Evolutionary conservation across 192 early-diverging fungal genomes (phyloP).

Genomic region (Backusella westeae): DNA sequence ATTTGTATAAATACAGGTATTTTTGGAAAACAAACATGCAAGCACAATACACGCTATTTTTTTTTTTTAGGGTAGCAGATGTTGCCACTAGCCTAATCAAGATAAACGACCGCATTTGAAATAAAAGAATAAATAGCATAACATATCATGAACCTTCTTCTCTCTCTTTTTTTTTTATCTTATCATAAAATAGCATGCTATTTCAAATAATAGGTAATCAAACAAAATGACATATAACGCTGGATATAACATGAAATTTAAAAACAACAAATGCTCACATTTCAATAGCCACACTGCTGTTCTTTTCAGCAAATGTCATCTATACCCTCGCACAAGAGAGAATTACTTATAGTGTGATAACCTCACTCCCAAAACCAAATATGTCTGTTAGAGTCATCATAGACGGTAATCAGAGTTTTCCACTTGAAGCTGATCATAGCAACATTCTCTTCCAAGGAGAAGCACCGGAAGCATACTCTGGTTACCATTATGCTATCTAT

Average conservation of each 20-base stretch:
- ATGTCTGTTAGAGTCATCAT: slow-evolving; percentile 1
- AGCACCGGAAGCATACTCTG: not conserved
- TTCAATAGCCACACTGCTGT: not conserved
- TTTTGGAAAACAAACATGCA: no score
- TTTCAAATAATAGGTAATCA: not conserved
- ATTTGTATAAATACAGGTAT: no score
- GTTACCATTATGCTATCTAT: not conserved
- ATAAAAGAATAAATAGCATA: no score
- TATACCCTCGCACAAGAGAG: not conserved
- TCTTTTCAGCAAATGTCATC: not conserved
- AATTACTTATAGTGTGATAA: not conserved
- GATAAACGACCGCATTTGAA: no score
- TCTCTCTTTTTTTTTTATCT: no score
- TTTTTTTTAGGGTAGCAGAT: no score
- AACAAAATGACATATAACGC: not conserved
- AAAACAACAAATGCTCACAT: not conserved
- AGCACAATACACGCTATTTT: no score
- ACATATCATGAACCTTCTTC: no score
- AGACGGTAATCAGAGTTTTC: not conserved
- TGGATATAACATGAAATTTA: not conserved
- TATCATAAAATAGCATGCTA: no score
- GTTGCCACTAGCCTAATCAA: no score
- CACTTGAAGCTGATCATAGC: not conserved
- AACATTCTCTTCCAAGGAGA: slow-evolving; percentile 1
- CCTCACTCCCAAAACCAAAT: not conserved